These are phyloP conservation scores for Penicillium sp. DNA, from an alignment of 2,329 filamentous ascomycete species.

Conservation along the genomic window DNA sequence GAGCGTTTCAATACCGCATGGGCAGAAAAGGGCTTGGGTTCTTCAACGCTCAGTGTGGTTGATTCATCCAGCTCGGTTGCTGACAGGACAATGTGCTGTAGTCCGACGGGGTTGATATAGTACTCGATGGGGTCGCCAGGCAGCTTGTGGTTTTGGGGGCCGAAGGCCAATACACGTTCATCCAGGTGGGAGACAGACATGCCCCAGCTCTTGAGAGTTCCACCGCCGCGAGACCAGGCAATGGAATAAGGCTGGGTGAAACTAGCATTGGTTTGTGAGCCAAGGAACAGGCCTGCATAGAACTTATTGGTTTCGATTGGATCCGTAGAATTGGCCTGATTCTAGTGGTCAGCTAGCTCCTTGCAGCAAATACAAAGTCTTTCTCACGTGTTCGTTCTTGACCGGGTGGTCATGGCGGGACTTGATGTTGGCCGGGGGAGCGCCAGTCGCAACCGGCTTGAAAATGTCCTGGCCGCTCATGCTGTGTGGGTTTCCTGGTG, in stretches of 20 bases:
- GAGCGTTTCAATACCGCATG: constrained; percentile 64
- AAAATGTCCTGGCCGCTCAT: constrained; percentile 43
- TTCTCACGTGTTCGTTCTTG: constrained; percentile 36
- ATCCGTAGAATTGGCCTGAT: constrained; percentile 27
- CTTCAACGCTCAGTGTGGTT: constrained; percentile 55
- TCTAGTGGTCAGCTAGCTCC: neutral
- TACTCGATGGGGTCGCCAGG: constrained; percentile 60
- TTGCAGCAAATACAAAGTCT: neutral
- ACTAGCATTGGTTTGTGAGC: constrained; percentile 61
- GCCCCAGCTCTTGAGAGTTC: constrained; percentile 65
- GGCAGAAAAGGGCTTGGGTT: constrained; percentile 54
- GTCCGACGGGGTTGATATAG: constrained; percentile 75
- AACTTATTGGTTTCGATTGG: constrained; percentile 55
- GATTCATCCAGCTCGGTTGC: constrained; percentile 64
- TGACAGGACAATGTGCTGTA: constrained; percentile 75
- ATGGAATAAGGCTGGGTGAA: constrained; percentile 75
- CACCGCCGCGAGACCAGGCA: constrained; percentile 62
- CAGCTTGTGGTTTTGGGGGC: constrained; percentile 49
- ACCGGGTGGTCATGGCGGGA: constrained; percentile 43
- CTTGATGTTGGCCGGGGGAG: constrained; percentile 37
- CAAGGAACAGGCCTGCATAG: constrained; percentile 75
- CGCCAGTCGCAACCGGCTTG: constrained; percentile 37
- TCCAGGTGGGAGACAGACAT: constrained; percentile 73
- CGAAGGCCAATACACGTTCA: constrained; percentile 62
- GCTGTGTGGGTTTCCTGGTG: neutral